Evolutionary conservation across 495 filamentous ascomycete species (phyloP), one percentile per base, ranked within the genome.

Genomic region (Corynascus novoguineensis): DNA sequence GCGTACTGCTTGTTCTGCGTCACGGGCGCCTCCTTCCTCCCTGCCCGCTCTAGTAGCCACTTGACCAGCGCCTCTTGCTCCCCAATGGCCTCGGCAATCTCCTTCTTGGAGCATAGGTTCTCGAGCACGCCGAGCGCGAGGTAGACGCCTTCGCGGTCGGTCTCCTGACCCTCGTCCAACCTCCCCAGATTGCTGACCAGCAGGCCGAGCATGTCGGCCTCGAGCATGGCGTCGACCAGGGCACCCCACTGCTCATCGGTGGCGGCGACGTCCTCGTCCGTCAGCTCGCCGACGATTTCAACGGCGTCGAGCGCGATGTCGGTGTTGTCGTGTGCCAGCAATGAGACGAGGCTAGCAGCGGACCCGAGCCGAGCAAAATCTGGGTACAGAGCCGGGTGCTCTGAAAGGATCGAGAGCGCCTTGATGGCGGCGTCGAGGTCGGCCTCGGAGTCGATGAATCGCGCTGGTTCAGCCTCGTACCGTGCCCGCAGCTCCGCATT

Each of bases 1-100:
- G 90, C 81, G 64, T 97, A 99, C 68, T 96, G 93, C 67, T 92
- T 96, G 69, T 99, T 99, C 71, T 99, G 93, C 24, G 77, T 75
- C 8, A 81, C 69, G 2, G 66, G 61, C 12, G 47, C 51, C 57
- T 79, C 75, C 25, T 50, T 55, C n/a, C 38, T 50, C 50, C 67
- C 67, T 37, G 67, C 71, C 19, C 95, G 82, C 24, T 77, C 73
- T 15, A 96, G 71, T 8, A 97, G 79, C 89, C 89, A 96, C 25
- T 77, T 73, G 9, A 97, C 68, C 6, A 96, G 66, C 6, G 73
- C 73, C 0, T 83, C 81, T 50, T 89, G 82, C 47, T 77, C 71
- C 11, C 85, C 87, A 47, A 97, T 83, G 46, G 75, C 82, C 63
- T 89, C 87, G 28, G 71, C 68, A 15, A 83, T 84, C 7, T 87